A percentile compares a stretch with the other conserved stretches of the same genome.
These are phyloP conservation scores for Paecilomyces dactylethromorphus DNA, from an alignment of 2,329 filamentous ascomycete genomes.

Conservation along the genomic window DNA sequence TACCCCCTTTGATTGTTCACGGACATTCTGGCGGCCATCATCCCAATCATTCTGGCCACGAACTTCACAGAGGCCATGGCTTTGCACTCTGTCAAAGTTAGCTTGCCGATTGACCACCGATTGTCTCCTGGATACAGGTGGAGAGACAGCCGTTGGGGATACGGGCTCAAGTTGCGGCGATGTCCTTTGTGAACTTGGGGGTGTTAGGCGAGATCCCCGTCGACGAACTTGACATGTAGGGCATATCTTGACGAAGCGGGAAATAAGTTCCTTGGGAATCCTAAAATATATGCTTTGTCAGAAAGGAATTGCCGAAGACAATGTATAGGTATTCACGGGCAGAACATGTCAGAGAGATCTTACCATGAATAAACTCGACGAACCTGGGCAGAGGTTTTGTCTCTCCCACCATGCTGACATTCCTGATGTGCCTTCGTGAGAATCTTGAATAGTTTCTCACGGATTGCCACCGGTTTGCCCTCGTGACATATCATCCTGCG, in stretches of 20 bases:
- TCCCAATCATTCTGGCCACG: slow-evolving; percentile 22
- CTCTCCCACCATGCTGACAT: slow-evolving; percentile 46
- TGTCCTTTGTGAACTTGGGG: slow-evolving; percentile 32
- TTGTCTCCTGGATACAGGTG: slow-evolving; percentile 28
- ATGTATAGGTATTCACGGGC: background rate
- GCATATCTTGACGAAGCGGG: slow-evolving; percentile 46
- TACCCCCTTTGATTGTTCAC: slow-evolving; percentile 8
- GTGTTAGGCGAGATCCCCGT: slow-evolving; percentile 34
- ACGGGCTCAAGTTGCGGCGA: slow-evolving; percentile 30
- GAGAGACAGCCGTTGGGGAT: slow-evolving; percentile 29
- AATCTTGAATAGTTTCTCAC: slow-evolving; percentile 46
- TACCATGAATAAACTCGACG: slow-evolving; percentile 46
- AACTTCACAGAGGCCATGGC: slow-evolving; percentile 22
- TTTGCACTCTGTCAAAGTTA: slow-evolving; percentile 19
- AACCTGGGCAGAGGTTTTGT: slow-evolving; percentile 48
- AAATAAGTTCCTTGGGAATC: slow-evolving; percentile 48
- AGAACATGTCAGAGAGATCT: slow-evolving; percentile 5
- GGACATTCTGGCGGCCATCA: slow-evolving; percentile 18
- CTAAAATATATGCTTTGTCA: slow-evolving; percentile 19
- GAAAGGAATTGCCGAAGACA: slow-evolving; percentile 1
- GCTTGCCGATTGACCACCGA: slow-evolving; percentile 24
- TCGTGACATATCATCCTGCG: slow-evolving; percentile 44
- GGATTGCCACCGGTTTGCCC: slow-evolving; percentile 47
- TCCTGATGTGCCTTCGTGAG: slow-evolving; percentile 44
- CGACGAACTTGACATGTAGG: slow-evolving; percentile 44